Evolutionary conservation across 371 early-diverging fungal species (phyloP), one percentile per base, ranked within the genome.

Genomic region (Dichotomocladium elegans): DNA sequence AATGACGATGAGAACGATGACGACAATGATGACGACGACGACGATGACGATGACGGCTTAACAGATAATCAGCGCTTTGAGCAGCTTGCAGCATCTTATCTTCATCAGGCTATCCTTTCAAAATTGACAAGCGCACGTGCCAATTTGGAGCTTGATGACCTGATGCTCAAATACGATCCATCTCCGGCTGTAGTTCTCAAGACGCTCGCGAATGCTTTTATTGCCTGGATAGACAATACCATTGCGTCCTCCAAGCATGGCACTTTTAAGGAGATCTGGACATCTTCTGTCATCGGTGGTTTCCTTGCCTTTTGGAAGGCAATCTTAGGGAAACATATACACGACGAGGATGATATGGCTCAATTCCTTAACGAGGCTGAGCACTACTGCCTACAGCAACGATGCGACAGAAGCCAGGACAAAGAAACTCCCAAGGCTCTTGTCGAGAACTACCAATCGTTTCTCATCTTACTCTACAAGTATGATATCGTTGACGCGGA

Each of bases 131-230:
- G 79, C 25, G 80, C 81, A 10, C 69, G 79, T 30, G 76, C 72
- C 5, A 70, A 80, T 43, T 51, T 83, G 11, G 80, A 80, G 44
- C 60, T 83, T 21, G 83, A 83, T 29, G 83, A 83, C 26, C 55
- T 81, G 30, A 64, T 79, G 57, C 44, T 79, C 17, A 83, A 83
- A 57, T 77, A 81, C 47, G 83, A 83, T 30, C 77, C 83, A 14
- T 51, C 69, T 1, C 51, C 68, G 4, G 66, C 70, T 4, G 63
- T 62, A 8, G 56, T 83, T 0, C 41, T 72, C 10, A 42, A 60
- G 25, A 69, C 71, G 1, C 53, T 83, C 27, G 66, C 76, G 0
- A 53, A 55, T 26, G 55, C 74, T 7, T 74, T 77, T 58, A 48
- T 74, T 1, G 45, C 53, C 5, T 77, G 77, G 77, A 52, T 74